Evolutionary conservation across 73 alveolate species (phyloP).

Genomic region (Blepharisma stoltei): DNA sequence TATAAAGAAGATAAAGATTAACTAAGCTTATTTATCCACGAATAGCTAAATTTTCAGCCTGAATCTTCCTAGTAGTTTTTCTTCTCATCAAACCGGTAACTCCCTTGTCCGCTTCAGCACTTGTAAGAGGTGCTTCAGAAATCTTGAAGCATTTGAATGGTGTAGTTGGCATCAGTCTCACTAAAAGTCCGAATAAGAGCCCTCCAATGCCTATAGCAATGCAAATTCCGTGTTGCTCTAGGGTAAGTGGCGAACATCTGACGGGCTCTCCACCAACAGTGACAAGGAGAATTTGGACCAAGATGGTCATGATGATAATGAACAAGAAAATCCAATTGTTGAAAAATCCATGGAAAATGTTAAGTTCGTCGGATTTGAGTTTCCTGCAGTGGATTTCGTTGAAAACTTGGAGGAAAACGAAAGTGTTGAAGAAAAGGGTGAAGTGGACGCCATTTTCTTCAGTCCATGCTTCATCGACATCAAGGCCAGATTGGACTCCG

Average conservation of each 20-base stretch:
- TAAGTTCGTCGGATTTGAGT: slow-evolving; percentile 66
- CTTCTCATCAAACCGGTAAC: background rate
- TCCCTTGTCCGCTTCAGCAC: background rate
- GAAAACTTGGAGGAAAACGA: slow-evolving; percentile 88
- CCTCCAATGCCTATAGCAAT: slow-evolving; percentile 60
- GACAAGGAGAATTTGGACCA: slow-evolving; percentile 74
- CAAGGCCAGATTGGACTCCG: slow-evolving; percentile 67
- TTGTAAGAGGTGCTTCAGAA: background rate
- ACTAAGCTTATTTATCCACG: too few species aligned
- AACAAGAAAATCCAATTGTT: slow-evolving; percentile 74
- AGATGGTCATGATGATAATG: slow-evolving; percentile 63
- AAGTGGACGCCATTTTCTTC: slow-evolving; percentile 39
- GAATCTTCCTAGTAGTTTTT: background rate
- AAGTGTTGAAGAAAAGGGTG: slow-evolving; percentile 81
- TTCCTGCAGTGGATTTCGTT: slow-evolving; percentile 89
- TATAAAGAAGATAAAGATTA: too few species aligned
- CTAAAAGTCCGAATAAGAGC: slow-evolving; percentile 56
- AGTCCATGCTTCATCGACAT: slow-evolving; percentile 27
- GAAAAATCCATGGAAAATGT: slow-evolving; percentile 84
- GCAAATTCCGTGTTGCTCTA: slow-evolving; percentile 68
- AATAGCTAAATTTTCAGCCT: too few species aligned
- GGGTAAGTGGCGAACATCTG: slow-evolving; percentile 66
- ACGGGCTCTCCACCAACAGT: slow-evolving; percentile 47
- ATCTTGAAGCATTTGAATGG: slow-evolving; percentile 34
- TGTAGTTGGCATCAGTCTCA: slow-evolving; percentile 34